Evolutionary conservation across 192 early-diverging fungal genomes (phyloP).

Genomic region (Dissophora ornata): DNA sequence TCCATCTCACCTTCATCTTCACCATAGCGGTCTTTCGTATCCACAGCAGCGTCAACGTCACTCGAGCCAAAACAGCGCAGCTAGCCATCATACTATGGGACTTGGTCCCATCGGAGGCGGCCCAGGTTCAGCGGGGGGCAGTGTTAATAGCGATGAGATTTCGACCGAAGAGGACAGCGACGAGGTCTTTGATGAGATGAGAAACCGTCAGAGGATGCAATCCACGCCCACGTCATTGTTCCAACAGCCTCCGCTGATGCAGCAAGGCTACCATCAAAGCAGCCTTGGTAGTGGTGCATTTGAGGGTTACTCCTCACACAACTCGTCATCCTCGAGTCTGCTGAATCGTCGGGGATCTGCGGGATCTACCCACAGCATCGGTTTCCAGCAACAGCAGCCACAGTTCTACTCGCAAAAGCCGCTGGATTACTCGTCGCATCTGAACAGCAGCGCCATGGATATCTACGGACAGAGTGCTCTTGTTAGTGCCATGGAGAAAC

Average conservation of each 20-base stretch:
- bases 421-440: slow-evolving; percentile 3
- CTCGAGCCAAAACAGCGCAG: slow-evolving; percentile 51
- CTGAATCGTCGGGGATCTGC: slow-evolving; percentile 43
- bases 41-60: slow-evolving; percentile 51
- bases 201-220: slow-evolving; percentile 37
- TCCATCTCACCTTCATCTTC: slow-evolving; percentile 25
- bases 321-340: slow-evolving; percentile 32
- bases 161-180: slow-evolving; percentile 54
- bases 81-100: slow-evolving; percentile 51
- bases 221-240: slow-evolving; percentile 7
- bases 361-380: slow-evolving; percentile 28
- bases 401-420: slow-evolving; percentile 20
- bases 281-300: slow-evolving; percentile 11
- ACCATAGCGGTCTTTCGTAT: slow-evolving; percentile 11
- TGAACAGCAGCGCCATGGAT: slow-evolving; percentile 12
- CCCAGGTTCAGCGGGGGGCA: slow-evolving; percentile 44
- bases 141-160: slow-evolving; percentile 47
- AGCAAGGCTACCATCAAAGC: slow-evolving; percentile 10
- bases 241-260: slow-evolving; percentile 18
- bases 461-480: slow-evolving; percentile 22
- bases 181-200: slow-evolving; percentile 52
- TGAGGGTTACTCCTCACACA: slow-evolving; percentile 34
- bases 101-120: slow-evolving; percentile 48
- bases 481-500: slow-evolving; percentile 23
- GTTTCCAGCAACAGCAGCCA: slow-evolving; percentile 22